Percentiles rank a stretch among this genome's conserved stretches.
Evolutionary conservation across 2,329 filamentous ascomycete species (phyloP).

Genomic region (Zasmidium citrigriseum): DNA sequence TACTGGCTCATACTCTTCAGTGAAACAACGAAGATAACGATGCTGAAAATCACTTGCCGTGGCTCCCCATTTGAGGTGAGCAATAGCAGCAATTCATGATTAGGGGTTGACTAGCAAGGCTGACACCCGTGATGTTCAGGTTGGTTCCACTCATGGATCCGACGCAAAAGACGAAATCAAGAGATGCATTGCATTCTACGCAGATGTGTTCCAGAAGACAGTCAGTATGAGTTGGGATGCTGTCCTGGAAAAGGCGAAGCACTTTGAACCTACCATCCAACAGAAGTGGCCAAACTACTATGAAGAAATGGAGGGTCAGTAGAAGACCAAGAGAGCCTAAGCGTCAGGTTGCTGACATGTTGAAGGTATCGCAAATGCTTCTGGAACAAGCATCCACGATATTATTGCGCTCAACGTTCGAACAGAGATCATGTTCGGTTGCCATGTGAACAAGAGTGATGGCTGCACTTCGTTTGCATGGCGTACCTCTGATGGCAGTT

Average conservation of each 20-base stretch:
- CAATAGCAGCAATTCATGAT: neutral
- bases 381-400: conserved; percentile 48
- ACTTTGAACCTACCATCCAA: conserved; percentile 50
- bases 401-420: conserved; percentile 60
- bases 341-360: no score
- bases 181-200: conserved; percentile 51
- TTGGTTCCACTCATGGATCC: conserved; percentile 51
- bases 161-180: conserved; percentile 42
- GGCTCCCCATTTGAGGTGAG: conserved; percentile 48
- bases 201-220: conserved; percentile 47
- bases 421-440: conserved; percentile 61
- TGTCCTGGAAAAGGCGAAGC: conserved; percentile 48
- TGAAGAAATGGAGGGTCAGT: conserved; percentile 50
- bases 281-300: conserved; percentile 45
- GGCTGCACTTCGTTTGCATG: conserved; percentile 59
- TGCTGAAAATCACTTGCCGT: conserved; percentile 43
- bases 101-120: neutral
- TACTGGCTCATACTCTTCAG: neutral
- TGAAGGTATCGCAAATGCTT: conserved; percentile 51
- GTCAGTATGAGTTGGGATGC: conserved; percentile 49
- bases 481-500: conserved; percentile 37
- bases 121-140: conserved; percentile 38
- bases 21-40: conserved; percentile 15
- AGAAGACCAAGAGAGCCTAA: no score
- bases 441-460: conserved; percentile 50